A percentile compares a stretch with the other conserved stretches of the same genome.
Evolutionary conservation across 2,329 filamentous ascomycete species (phyloP).

Genomic region (Myriosclerotinia scirpicola): DNA sequence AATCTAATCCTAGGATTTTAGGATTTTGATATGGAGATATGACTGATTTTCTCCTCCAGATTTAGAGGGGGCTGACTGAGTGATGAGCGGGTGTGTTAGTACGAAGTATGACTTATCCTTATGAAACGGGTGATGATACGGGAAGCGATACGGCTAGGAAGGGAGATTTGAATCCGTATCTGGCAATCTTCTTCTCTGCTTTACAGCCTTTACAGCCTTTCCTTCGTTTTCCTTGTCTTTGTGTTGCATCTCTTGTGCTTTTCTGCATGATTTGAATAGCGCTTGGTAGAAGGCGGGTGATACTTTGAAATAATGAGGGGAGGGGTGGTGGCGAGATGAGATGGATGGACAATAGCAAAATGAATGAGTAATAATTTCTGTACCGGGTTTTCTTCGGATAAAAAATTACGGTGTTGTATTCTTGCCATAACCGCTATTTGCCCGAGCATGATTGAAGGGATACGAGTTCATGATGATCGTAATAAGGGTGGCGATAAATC

Average conservation of each 20-base stretch:
- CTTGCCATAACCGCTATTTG: conserved; percentile 12
- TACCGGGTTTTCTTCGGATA: not conserved
- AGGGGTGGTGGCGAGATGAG: not conserved
- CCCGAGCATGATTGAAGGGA: not conserved
- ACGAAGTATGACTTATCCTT: not conserved
- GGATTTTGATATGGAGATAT: conserved; percentile 17
- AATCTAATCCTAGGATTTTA: too few species aligned
- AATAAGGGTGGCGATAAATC: conserved; percentile 13
- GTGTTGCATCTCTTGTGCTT: not conserved
- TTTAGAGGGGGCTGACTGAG: conserved; percentile 20
- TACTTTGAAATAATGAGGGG: not conserved
- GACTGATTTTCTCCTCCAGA: not conserved
- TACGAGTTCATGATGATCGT: not conserved
- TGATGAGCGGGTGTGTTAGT: not conserved
- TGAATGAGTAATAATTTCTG: conserved; percentile 17
- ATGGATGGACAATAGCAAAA: too few species aligned
- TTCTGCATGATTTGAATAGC: not conserved
- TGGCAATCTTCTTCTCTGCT: not conserved
- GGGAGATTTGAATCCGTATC: not conserved
- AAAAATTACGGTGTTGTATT: not conserved
- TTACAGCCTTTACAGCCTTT: too few species aligned
- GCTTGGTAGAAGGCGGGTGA: conserved; percentile 8
- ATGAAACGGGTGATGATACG: conserved; percentile 20
- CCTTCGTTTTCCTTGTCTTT: not conserved
- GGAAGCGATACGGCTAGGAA: conserved; percentile 12